Evolutionary conservation across 129 eudicot species (phyloP).

Genomic region (sunflower (Helianthus annuus)): DNA sequence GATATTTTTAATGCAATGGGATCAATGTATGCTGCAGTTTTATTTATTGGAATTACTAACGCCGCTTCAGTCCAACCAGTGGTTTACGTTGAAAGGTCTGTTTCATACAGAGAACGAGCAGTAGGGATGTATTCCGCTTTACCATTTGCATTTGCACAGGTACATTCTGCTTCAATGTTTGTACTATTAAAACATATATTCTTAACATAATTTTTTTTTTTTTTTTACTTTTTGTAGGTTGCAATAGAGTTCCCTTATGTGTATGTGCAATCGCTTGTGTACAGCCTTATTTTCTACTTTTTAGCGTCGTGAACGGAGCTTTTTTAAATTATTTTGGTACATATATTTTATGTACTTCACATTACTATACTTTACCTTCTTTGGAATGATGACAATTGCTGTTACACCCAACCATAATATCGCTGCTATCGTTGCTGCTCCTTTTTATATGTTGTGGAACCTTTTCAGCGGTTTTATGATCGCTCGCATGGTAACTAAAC

Average conservation of each 20-base stretch:
- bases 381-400: slow-evolving; percentile 89
- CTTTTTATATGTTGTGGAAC: slow-evolving; percentile 93
- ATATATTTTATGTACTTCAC: slow-evolving; percentile 82
- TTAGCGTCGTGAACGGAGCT: slow-evolving; percentile 74
- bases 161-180: too few relatives aligned
- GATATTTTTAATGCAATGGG: too few relatives aligned
- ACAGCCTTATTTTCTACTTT: slow-evolving; percentile 70
- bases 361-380: slow-evolving; percentile 78
- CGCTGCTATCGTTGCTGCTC: slow-evolving; percentile 83
- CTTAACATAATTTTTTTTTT: too few relatives aligned
- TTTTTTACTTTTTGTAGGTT: slow-evolving; percentile 45
- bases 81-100: too few relatives aligned
- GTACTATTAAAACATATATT: neutral
- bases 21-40: too few relatives aligned
- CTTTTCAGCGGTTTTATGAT: slow-evolving; percentile 95
- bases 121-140: too few relatives aligned
- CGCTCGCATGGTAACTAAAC: slow-evolving; percentile 53
- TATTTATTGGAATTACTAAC: too few relatives aligned
- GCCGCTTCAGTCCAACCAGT: too few relatives aligned
- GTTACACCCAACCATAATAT: slow-evolving; percentile 82
- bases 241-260: slow-evolving; percentile 84
- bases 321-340: slow-evolving; percentile 72
- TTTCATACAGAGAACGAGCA: too few relatives aligned
- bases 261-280: slow-evolving; percentile 65
- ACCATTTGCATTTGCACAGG: too few relatives aligned